A percentile compares a stretch with the other conserved stretches of the same genome.
Evolutionary conservation across 306 rosid species (phyloP).

Genomic region (Quercus ilex): DNA sequence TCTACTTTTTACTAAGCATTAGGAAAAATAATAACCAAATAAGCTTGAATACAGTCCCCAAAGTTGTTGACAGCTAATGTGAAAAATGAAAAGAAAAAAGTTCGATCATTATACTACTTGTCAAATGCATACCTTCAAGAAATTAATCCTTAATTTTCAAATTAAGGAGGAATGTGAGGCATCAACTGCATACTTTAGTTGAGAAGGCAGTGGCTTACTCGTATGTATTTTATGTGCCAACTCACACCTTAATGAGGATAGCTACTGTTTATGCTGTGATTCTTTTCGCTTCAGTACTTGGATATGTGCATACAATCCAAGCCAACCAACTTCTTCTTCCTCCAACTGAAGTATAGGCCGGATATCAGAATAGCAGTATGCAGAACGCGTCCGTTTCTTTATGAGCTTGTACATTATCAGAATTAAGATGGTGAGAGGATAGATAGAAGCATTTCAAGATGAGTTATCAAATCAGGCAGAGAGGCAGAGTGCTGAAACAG

Average conservation of each 20-base stretch:
- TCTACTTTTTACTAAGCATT: background rate
- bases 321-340: conserved; percentile 75
- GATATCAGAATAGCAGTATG: conserved; percentile 22
- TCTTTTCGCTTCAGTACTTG: conserved; percentile 67
- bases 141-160: conserved; percentile 70
- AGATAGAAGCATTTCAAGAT: too few species aligned
- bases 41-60: background rate
- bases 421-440: too few species aligned
- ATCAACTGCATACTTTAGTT: conserved; percentile 56
- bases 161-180: conserved; percentile 58
- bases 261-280: conserved; percentile 55
- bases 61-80: background rate
- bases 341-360: conserved; percentile 49
- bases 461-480: too few species aligned
- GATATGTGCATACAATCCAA: conserved; percentile 68
- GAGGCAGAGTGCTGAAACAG: too few species aligned
- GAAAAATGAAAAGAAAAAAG: background rate
- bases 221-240: conserved; percentile 37
- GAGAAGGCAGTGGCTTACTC: conserved; percentile 44
- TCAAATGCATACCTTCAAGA: conserved; percentile 23
- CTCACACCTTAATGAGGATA: conserved; percentile 44
- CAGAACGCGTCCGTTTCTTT: conserved; percentile 57
- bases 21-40: background rate
- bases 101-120: background rate
- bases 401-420: conserved; percentile 43